Evolutionary conservation across 192 early-diverging fungal genomes (phyloP).

Genomic region (Umbelopsis sp.): DNA sequence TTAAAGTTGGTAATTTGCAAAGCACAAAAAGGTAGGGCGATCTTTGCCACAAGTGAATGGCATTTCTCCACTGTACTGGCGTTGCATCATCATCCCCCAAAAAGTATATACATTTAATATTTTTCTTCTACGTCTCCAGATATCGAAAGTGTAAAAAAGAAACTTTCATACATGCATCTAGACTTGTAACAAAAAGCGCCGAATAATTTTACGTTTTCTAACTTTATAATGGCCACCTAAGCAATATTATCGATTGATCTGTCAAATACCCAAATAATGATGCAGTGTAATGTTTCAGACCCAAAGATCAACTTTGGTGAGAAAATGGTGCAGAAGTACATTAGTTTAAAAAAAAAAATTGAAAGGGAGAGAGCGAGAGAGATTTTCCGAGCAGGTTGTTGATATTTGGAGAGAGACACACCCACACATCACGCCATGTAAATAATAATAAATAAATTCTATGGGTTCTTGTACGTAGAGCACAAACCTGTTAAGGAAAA

Average conservation of each 20-base stretch:
- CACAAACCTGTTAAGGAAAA: neutral
- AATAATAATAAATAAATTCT: neutral
- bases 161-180: neutral
- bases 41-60: slow-evolving; percentile 15
- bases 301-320: neutral
- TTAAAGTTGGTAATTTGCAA: neutral
- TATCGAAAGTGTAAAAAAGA: neutral
- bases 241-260: neutral
- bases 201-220: neutral
- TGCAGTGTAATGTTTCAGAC: neutral
- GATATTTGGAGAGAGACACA: neutral
- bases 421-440: neutral
- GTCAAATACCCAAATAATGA: slow-evolving; percentile 12
- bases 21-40: slow-evolving; percentile 1
- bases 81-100: slow-evolving; percentile 5
- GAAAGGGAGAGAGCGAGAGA: neutral
- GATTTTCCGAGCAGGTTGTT: neutral
- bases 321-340: neutral
- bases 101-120: neutral
- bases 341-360: neutral
- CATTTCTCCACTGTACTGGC: neutral
- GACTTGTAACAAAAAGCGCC: slow-evolving; percentile 8
- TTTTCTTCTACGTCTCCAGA: neutral
- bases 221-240: neutral
- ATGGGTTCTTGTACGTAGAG: neutral